Evolutionary conservation across 148 eudicot species (phyloP), one percentile per base, ranked within the genome.

Genomic region (Fagopyrum esculentum): DNA sequence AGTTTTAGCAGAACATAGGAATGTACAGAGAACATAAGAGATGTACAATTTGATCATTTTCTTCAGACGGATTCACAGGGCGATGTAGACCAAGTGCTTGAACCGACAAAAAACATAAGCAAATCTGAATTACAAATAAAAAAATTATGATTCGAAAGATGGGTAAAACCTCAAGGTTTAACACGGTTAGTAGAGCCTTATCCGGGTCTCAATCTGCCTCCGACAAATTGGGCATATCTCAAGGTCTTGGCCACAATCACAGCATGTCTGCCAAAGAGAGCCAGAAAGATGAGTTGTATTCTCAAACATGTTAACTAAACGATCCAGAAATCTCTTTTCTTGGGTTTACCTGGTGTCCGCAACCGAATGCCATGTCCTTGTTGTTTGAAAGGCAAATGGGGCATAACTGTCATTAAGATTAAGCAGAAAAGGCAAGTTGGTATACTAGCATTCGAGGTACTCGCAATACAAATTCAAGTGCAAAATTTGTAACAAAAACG

Each of bases 311-410:
- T 8, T 48, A 66, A 57, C 13, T 2, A 66, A 66, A 35, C 7
- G 47, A 35, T 40, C 15, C 7, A 6, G 47, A 66, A 15, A 43
- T 40, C 19, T 40, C 45, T 13, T 40, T 13, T 11, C 3, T 12
- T 48, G 22, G 0, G 74, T 44, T 55, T 91, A 95, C 99, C 99
- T 92, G 98, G 80, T 96, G 99, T 40, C 97, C 98, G 73, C 98
- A 95, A 15, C 96, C 97, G 69, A 95, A 95, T 73, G 98, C 98
- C 97, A 95, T 95, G 81, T 95, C 90, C 78, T 92, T 92, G 9
- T 91, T 82, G 69, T 92, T 92, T 26, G 80, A 82, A 29, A 95
- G 86, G 86, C 98, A 95, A 60, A 95, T 92, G 64, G 96, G 96
- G 75, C 97, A 92, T 72, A 85, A 15, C 97, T 92, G 85, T 72